Evolutionary conservation across 2,329 filamentous ascomycete species (phyloP).

Genomic region (Bipolaris zeicola): DNA sequence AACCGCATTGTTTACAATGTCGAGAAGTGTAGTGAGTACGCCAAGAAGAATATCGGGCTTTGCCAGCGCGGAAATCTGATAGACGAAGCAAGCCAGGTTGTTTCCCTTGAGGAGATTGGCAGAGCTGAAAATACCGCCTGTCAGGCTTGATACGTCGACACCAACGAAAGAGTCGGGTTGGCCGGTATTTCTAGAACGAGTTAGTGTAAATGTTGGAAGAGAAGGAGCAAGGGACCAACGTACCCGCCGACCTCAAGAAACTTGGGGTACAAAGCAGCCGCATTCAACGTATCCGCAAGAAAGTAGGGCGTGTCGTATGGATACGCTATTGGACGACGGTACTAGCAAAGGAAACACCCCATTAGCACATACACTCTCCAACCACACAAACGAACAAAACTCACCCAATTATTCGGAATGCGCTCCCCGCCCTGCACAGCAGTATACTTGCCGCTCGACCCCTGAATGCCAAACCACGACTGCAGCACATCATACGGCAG

Average conservation of each 20-base stretch:
- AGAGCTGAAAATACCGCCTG: conserved; percentile 24
- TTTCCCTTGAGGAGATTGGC: conserved; percentile 23
- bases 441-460: conserved; percentile 20
- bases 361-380: background rate
- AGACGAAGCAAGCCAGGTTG: conserved; percentile 26
- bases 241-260: conserved; percentile 30
- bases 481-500: conserved; percentile 25
- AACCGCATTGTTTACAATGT: conserved; percentile 21
- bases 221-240: background rate
- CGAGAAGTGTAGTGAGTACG: conserved; percentile 18
- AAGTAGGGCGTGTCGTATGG: conserved; percentile 31
- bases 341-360: conserved; percentile 7
- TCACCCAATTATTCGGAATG: conserved; percentile 30
- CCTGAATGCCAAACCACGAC: conserved; percentile 32
- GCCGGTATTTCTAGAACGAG: conserved; percentile 24
- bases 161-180: conserved; percentile 30
- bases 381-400: background rate
- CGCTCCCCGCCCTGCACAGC: conserved; percentile 25
- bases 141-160: conserved; percentile 23
- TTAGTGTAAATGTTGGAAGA: background rate
- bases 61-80: conserved; percentile 26
- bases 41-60: conserved; percentile 30
- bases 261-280: conserved; percentile 28
- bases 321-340: conserved; percentile 28
- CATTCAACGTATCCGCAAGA: conserved; percentile 24